Conservation (phyloP, 1,284 basidiomycete species). For the Ganoderma leucocontextum region DNA sequence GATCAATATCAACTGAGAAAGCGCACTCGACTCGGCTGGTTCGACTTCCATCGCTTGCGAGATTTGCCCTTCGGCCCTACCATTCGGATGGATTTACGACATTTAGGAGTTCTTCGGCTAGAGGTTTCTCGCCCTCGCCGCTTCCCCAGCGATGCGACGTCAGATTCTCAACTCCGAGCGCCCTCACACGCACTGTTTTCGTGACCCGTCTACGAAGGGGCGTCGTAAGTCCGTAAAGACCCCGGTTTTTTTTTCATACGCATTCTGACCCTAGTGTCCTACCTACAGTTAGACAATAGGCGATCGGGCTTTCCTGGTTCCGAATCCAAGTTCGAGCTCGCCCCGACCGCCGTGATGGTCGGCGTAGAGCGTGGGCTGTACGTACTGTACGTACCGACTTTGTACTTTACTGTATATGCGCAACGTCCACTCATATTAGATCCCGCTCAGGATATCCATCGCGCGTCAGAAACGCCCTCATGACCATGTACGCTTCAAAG, state of each 20-base stretch:
- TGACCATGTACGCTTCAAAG: not conserved
- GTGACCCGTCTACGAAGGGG: not conserved
- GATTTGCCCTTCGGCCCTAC: not conserved
- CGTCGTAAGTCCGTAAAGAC: not conserved
- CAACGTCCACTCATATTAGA: not conserved
- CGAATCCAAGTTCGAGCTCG: too few species aligned
- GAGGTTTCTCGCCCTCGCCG: not conserved
- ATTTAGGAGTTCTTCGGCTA: not conserved
- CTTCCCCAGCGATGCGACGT: not conserved
- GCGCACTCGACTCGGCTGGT: not conserved
- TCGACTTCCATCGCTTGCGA: not conserved
- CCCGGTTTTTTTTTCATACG: not conserved
- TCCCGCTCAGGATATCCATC: not conserved
- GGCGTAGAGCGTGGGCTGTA: not conserved
- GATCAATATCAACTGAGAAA: not conserved
- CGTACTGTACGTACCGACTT: not conserved
- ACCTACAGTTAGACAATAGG: too few species aligned
- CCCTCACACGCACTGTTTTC: not conserved
- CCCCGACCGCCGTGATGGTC: too few species aligned
- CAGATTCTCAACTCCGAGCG: not conserved
- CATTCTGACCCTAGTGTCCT: not conserved
- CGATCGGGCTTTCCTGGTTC: too few species aligned
- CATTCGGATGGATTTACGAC: not conserved
- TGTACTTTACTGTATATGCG: not conserved
- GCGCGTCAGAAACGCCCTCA: not conserved